Evolutionary conservation across 768 basidiomycete species (phyloP), one percentile per base, ranked within the genome.

Genomic region (Exsudoporus frostii): DNA sequence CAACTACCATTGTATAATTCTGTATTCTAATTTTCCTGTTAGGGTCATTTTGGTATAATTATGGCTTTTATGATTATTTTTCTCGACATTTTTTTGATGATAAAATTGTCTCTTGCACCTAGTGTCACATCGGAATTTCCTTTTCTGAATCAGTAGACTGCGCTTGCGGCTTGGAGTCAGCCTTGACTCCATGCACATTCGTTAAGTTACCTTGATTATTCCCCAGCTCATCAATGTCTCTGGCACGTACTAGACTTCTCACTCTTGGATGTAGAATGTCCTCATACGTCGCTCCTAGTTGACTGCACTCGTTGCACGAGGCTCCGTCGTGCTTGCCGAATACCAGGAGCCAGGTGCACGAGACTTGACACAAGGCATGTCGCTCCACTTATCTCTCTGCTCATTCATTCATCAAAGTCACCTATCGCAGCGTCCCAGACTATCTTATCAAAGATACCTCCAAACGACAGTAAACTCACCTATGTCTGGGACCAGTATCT

Each of bases 401-500:
- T 33, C 24, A 39, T 45, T 48, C 46, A 27, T 24, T 36, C 40
- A 54, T 45, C 22, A 29, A 24, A 41, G n/a, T 51, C 25, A 27
- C 46, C 48, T 14, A 45, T 47, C 56, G 17, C 60, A 91, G 91
- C 91, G 17, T 88, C 86, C 1, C 84, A 91, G 63, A 92, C 87
- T 1, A 97, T 98, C 59, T 77, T 99, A 34, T 87, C 86, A 42
- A 96, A 95, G 78, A 98, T 99, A 66, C 94, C 96, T 1, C 94
- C 92, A 4, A 92, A 92, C 66, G 83, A 74, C 68, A 88, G 85
- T 74, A 89, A 89, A 71, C 75, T 87, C 51, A 85, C 85, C 51
- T 92, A 93, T 78, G 90, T 88, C 52, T 92, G 90, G 91, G 91
- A 92, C 63, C 86, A 94, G 72, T 95, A 89, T 64, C 78, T 95